Base-by-base conservation (phyloP, 257 asterid species). In the Henckelia pumila region DNA sequence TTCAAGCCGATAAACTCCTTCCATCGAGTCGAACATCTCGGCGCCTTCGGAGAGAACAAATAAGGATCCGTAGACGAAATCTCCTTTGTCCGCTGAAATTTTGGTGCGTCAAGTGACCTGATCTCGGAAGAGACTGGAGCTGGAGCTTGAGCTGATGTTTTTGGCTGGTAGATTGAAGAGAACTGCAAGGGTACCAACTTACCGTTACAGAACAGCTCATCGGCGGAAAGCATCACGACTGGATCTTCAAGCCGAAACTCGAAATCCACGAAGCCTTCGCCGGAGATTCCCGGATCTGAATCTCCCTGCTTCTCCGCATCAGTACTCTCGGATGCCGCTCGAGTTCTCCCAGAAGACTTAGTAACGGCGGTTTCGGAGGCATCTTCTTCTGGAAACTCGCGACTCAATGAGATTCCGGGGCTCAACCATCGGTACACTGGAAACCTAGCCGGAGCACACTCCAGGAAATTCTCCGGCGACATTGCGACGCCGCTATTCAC, bases 201-300 rank as follows among this genome's bases (percentile, higher is more conserved):
- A 13, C 85, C 85, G 29, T 75, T 69, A 58, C 64, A 81, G 78
- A 81, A 81, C n/a, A 81, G 85, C 65, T 81, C 77, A 56, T 81
- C 85, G 1, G 85, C 85, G 2, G 85, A 69, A 7, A 81, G 80
- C 83, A 81, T 81, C n/a, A 37, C 66, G 14, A 71, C 80, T 9
- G 78, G 70, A 67, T 78, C 83, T 26, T 81, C 80, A 4, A 61
- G 78, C 4, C 80, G 73, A 61, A 81, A 81, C 81, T 81, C 85
- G 59, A 81, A 81, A 66, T 77, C 85, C 10, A 33, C 70, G 52
- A 60, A 63, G 14, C 74, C 80, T n/a, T 59, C 40, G 17, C 61
- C 66, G 22, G 63, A 2, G 17, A 24, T 56, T 65, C 70, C 76
- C 5, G 57, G 79, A 77, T 81, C 83, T 55, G 74, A 19, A 1